phyloP scores from a whole-genome alignment of 768 basidiomycete genomes.

The Leccinum disarticulatum region DNA sequence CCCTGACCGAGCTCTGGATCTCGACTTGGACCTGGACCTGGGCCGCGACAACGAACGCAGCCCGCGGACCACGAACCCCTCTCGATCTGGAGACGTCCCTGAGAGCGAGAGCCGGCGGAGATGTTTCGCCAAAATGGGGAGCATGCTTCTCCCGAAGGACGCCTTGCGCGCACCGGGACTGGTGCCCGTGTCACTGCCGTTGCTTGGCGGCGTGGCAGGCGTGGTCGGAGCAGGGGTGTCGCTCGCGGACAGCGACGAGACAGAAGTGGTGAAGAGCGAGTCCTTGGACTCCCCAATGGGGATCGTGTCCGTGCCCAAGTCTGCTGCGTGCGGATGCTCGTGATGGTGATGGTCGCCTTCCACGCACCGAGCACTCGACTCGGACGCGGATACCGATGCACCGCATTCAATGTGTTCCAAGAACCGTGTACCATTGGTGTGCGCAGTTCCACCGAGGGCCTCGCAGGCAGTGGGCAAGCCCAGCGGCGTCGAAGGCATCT shows the following conservation, averaged over 20 bases:
- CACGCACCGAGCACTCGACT: background rate
- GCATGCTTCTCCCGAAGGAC: conserved; percentile 29
- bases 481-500: conserved; percentile 12
- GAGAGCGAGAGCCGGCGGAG: conserved; percentile 26
- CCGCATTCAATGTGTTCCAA: conserved; percentile 24
- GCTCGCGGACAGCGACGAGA: conserved; percentile 21
- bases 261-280: conserved; percentile 29
- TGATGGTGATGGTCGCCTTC: background rate
- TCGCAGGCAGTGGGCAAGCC: conserved; percentile 1
- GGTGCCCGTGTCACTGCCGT: background rate
- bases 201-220: conserved; percentile 25
- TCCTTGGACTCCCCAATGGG: conserved; percentile 28
- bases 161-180: background rate
- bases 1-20: conserved; percentile 3
- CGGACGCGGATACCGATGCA: conserved; percentile 11
- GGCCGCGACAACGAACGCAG: conserved; percentile 20
- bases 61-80: conserved; percentile 24
- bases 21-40: background rate
- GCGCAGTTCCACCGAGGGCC: background rate
- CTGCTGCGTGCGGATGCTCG: background rate
- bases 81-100: conserved; percentile 21
- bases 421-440: conserved; percentile 16
- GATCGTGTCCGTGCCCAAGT: conserved; percentile 5
- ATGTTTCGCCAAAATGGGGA: conserved; percentile 29
- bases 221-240: conserved; percentile 26